A percentile compares a stretch with the other conserved stretches of the same genome.
These are phyloP conservation scores for Athelia psychrophila DNA, from an alignment of 1,284 basidiomycete genomes.

Conservation along the genomic window DNA sequence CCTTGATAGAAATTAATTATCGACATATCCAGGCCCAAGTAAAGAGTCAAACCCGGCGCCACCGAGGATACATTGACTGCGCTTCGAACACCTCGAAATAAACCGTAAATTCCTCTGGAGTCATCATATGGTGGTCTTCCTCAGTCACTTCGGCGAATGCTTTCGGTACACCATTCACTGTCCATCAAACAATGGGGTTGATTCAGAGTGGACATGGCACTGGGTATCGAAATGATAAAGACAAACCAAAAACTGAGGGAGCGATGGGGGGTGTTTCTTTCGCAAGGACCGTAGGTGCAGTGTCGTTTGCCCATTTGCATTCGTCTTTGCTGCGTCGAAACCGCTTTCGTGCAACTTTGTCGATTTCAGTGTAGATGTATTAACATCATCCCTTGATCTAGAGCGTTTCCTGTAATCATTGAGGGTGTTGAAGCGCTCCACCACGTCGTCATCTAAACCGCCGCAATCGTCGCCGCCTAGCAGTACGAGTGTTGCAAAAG, in stretches of 20 bases:
- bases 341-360: conserved; percentile 47
- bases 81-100: conserved; percentile 66
- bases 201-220: conserved; percentile 4
- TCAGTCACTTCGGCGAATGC: conserved; percentile 72
- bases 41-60: too few species aligned
- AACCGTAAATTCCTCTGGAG: conserved; percentile 78
- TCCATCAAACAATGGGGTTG: too few species aligned
- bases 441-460: conserved; percentile 59
- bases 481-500: conserved; percentile 50
- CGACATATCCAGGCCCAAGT: too few species aligned
- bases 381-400: conserved; percentile 59
- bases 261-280: neutral
- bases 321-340: conserved; percentile 16
- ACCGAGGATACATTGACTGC: too few species aligned
- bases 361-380: conserved; percentile 41
- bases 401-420: conserved; percentile 72
- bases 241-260: conserved; percentile 8
- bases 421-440: conserved; percentile 63
- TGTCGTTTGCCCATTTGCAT: conserved; percentile 14
- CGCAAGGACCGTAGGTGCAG: conserved; percentile 14
- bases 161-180: conserved; percentile 69
- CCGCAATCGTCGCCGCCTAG: conserved; percentile 44
- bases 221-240: neutral
- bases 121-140: conserved; percentile 82
- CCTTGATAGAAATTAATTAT: too few species aligned